Evolutionary conservation across 768 basidiomycete genomes (phyloP).

Genomic region (Pholiota microspora): DNA sequence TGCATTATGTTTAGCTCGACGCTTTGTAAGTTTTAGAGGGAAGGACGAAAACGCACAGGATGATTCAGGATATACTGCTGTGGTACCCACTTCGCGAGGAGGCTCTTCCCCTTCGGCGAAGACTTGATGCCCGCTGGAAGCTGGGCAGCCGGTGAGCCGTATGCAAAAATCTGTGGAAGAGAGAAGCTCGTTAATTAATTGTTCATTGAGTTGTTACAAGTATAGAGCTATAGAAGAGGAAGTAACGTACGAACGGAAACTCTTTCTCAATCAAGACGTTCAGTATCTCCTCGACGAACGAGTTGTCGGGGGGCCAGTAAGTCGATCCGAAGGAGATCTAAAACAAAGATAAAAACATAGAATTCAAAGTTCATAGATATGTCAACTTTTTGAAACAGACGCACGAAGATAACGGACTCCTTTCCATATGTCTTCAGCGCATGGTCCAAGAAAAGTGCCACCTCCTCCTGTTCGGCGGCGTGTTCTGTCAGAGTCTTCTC

Average conservation of each 20-base stretch:
- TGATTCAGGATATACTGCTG: slow-evolving; percentile 13
- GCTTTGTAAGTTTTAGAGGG: background rate
- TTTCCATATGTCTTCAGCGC: background rate
- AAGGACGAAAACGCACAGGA: background rate
- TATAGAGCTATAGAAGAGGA: background rate
- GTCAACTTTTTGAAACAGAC: background rate
- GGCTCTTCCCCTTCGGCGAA: slow-evolving; percentile 3
- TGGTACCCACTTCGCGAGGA: slow-evolving; percentile 7
- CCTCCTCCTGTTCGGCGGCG: background rate
- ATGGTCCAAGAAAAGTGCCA: background rate
- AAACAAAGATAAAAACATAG: background rate
- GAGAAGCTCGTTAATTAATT: too few species aligned
- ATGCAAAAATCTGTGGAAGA: background rate
- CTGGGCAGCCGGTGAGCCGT: slow-evolving; percentile 5
- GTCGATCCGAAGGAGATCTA: slow-evolving; percentile 1
- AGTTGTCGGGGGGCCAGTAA: background rate
- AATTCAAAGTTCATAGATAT: background rate
- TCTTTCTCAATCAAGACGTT: slow-evolving; percentile 23
- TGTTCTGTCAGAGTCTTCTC: too few species aligned
- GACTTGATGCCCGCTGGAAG: slow-evolving; percentile 1
- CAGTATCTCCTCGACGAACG: background rate
- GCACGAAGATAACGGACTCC: slow-evolving; percentile 1
- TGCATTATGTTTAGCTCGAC: background rate
- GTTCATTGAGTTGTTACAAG: too few species aligned
- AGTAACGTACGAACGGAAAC: slow-evolving; percentile 27